Evolutionary conservation across 306 rosid species (phyloP), one percentile per base, ranked within the genome.

Genomic region (Cicer pinnatifidum): DNA sequence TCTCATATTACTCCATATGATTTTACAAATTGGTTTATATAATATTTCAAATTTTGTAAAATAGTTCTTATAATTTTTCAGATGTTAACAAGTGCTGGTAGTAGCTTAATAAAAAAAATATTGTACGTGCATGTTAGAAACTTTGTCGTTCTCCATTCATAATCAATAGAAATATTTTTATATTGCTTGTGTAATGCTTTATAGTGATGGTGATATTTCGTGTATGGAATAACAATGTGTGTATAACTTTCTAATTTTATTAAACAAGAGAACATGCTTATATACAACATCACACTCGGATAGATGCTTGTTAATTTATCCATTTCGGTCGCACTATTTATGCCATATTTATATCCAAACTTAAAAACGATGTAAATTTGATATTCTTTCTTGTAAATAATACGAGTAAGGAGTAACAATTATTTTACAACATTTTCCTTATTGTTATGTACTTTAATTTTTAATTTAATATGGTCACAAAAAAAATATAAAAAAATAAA

Each of bases 261-360:
- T 6, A 8, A 66, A 38, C 23, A n/a, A 37, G 23, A 58, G 76
- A 71, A 67, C 9, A 2, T 45, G 8, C 10, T 45, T 40, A 75
- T 28, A 52, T 58, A 72, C 66, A 75, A 8, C 52, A 73, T 79
- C 83, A 75, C 67, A 65, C 54, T 71, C 84, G 50, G 2, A 4
- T 19, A 35, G 60, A 69, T 61, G 2, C 66, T 60, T 59, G 50
- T 76, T 28, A 28, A 28, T 28, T 76, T 80, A 83, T 83, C 84
- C 77, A 41, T 75, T 79, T 65, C n/a, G 33, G 33, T 51, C 67
- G 61, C 60, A 17, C 19, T 68, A 16, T 56, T 41, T 12, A 48
- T 41, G 51, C 33, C 33, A 23, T 23, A 23, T 23, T 23, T 28
- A 28, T 28, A 28, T 28, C 3, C 33, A 10, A 78, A 62, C 11